Percentiles rank a stretch among this genome's conserved stretches.
Evolutionary conservation across 805 yeast genomes (phyloP).

Genomic region (Suhomyces vadensis): DNA sequence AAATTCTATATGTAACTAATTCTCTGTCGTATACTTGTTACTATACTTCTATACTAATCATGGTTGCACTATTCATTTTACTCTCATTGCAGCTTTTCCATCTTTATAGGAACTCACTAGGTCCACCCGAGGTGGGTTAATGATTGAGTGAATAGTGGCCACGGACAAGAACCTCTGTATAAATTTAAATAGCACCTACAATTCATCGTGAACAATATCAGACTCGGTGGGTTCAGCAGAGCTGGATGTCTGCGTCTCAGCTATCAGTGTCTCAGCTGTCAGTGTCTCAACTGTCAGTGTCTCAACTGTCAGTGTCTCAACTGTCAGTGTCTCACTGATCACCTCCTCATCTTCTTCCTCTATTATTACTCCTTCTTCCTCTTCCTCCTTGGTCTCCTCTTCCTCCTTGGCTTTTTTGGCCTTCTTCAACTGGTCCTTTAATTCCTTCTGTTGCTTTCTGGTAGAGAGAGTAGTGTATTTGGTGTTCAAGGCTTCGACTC

Average conservation of each 20-base stretch:
- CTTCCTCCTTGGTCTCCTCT: conserved; percentile 11
- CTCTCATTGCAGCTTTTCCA: too few relatives aligned
- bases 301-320: not conserved
- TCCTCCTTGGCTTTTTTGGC: conserved; percentile 22
- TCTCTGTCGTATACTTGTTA: too few relatives aligned
- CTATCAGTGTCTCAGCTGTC: not conserved
- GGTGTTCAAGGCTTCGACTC: conserved; percentile 26
- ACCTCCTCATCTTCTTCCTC: conserved; percentile 9
- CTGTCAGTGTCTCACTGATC: not conserved
- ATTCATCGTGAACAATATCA: conserved; percentile 25
- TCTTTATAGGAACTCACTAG: too few relatives aligned
- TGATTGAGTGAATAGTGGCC: too few relatives aligned
- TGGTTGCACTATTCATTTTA: too few relatives aligned
- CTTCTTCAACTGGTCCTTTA: conserved; percentile 33
- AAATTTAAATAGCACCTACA: conserved; percentile 8
- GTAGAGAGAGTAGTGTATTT: conserved; percentile 30
- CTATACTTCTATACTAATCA: too few relatives aligned
- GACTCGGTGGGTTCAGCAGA: conserved; percentile 8
- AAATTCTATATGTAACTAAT: too few relatives aligned
- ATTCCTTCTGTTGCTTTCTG: conserved; percentile 34
- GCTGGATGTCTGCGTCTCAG: conserved; percentile 4
- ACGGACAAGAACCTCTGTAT: too few relatives aligned
- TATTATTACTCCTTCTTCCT: not conserved
- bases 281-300: not conserved
- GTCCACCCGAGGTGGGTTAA: too few relatives aligned